A percentile compares a stretch with the other conserved stretches of the same genome.
phyloP scores from a whole-genome alignment of 1,284 basidiomycete genomes.

The Fistulinella staudtii region DNA sequence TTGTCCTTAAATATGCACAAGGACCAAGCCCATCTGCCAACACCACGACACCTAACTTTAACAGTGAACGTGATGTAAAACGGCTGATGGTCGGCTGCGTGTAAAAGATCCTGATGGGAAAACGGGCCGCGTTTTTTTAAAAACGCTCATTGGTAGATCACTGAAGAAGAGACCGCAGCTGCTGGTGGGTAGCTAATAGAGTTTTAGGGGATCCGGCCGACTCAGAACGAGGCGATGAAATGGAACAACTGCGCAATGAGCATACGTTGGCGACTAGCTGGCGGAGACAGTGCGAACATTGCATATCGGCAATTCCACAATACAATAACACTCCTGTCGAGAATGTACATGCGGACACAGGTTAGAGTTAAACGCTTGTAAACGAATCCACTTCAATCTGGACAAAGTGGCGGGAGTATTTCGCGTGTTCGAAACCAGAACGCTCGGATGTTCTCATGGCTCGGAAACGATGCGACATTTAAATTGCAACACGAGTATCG shows the following conservation, averaged over 20 bases:
- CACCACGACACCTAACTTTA: slow-evolving; percentile 30
- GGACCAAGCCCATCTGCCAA: slow-evolving; percentile 18
- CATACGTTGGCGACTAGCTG: neutral
- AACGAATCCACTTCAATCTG: neutral
- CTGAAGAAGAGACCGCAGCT: slow-evolving; percentile 10
- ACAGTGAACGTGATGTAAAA: slow-evolving; percentile 32
- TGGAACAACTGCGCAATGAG: slow-evolving; percentile 2
- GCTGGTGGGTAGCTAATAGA: slow-evolving; percentile 25
- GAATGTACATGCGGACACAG: neutral
- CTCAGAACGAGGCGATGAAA: slow-evolving; percentile 1
- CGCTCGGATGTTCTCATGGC: slow-evolving; percentile 1
- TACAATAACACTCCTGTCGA: neutral
- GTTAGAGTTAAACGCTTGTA: too few relatives aligned
- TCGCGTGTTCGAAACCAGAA: slow-evolving; percentile 6
- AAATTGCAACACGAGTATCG: too few relatives aligned
- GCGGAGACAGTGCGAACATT: slow-evolving; percentile 2
- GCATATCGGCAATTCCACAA: slow-evolving; percentile 1
- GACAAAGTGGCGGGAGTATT: slow-evolving; percentile 3
- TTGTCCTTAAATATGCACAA: slow-evolving; percentile 33
- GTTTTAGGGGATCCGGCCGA: slow-evolving; percentile 30
- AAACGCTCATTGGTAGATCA: slow-evolving; percentile 28
- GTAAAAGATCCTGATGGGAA: slow-evolving; percentile 29
- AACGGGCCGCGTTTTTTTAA: slow-evolving; percentile 12
- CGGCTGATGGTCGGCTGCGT: slow-evolving; percentile 30
- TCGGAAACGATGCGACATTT: too few relatives aligned